These are phyloP conservation scores for Ensete ventricosum DNA, from an alignment of 176 grass and related monocot species.

Conservation along the genomic window DNA sequence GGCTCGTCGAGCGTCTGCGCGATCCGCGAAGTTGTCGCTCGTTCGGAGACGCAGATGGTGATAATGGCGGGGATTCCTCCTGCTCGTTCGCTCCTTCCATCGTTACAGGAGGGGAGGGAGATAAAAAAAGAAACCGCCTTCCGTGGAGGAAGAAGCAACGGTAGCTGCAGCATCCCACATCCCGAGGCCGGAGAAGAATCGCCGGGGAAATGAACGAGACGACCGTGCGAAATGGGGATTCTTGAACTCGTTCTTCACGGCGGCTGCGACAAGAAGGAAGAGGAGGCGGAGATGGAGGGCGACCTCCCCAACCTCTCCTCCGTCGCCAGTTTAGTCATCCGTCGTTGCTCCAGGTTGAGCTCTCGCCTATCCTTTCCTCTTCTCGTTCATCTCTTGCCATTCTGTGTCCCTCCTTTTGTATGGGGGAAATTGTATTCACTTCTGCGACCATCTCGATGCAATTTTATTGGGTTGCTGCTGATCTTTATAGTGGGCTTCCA, in stretches of 20 bases:
- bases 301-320: slow-evolving; percentile 36
- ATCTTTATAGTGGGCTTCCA: too few relatives aligned
- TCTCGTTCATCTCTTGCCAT: not conserved
- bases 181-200: not conserved
- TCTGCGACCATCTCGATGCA: too few relatives aligned
- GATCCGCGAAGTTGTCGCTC: not conserved
- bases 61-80: not conserved
- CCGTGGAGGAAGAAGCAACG: not conserved
- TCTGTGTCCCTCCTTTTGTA: too few relatives aligned
- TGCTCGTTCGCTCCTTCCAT: not conserved
- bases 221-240: slow-evolving; percentile 12
- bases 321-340: slow-evolving; percentile 54
- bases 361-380: not conserved
- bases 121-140: not conserved
- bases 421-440: too few relatives aligned
- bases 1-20: not conserved
- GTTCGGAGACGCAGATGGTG: not conserved
- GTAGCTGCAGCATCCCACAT: not conserved
- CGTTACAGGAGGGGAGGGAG: not conserved
- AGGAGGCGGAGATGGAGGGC: slow-evolving; percentile 27
- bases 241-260: slow-evolving; percentile 41
- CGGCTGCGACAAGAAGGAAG: not conserved
- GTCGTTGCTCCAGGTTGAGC: slow-evolving; percentile 48
- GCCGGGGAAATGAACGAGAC: not conserved
- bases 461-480: too few relatives aligned